Percentiles rank a stretch among this genome's conserved stretches.
These are phyloP conservation scores for Aspergillus sclerotialis DNA, from an alignment of 2,329 filamentous ascomycete species.

Conservation along the genomic window DNA sequence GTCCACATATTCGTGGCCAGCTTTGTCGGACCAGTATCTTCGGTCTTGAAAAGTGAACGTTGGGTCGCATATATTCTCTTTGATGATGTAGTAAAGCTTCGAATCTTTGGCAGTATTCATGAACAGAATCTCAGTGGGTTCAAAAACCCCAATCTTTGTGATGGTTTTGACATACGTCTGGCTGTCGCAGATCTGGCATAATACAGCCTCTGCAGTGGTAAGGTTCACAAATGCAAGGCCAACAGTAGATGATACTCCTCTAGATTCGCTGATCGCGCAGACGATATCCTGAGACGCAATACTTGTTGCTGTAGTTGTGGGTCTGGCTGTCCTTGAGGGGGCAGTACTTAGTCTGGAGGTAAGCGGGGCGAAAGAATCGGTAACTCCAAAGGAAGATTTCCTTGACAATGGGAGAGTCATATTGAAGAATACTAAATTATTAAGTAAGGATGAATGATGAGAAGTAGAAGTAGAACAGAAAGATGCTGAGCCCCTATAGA, in stretches of 20 bases:
- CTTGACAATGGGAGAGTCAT: constrained; percentile 5
- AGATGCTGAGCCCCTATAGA: background rate
- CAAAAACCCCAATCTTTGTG: constrained; percentile 75
- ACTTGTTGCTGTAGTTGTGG: constrained; percentile 50
- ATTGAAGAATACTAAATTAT: background rate
- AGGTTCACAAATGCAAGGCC: constrained; percentile 84
- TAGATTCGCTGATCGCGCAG: constrained; percentile 82
- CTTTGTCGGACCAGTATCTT: constrained; percentile 73
- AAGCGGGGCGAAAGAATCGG: constrained; percentile 15
- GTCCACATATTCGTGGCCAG: constrained; percentile 70
- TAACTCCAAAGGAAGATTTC: constrained; percentile 3
- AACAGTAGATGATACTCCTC: constrained; percentile 77
- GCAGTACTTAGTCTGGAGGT: constrained; percentile 32
- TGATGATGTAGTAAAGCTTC: constrained; percentile 65
- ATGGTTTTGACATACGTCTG: constrained; percentile 85
- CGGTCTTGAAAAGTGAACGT: constrained; percentile 62
- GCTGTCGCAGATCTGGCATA: constrained; percentile 88
- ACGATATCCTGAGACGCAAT: constrained; percentile 62
- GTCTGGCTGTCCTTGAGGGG: constrained; percentile 44
- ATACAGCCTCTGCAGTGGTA: constrained; percentile 71
- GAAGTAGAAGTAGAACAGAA: background rate
- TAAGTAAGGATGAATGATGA: background rate
- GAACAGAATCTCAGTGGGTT: constrained; percentile 73
- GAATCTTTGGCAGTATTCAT: constrained; percentile 68
- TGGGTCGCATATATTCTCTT: constrained; percentile 61